Conservation (phyloP, 176 grass and related monocot species). For the Zoysia japonica region DNA sequence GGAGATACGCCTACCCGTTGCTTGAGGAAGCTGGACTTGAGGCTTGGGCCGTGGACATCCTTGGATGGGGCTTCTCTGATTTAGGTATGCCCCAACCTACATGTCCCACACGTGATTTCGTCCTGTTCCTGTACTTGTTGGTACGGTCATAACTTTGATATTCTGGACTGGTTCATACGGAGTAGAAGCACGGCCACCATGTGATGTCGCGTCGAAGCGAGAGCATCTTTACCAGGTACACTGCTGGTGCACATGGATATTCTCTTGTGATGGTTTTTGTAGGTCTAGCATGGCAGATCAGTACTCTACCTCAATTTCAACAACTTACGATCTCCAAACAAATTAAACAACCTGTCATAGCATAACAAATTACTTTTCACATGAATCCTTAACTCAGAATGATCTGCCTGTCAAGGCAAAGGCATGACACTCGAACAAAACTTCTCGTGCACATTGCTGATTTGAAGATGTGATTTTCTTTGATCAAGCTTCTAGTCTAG, state of each 20-base stretch:
- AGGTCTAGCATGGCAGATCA: background rate
- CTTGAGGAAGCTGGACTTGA: constrained; percentile 88
- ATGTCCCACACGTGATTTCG: background rate
- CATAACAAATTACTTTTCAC: background rate
- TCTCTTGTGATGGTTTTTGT: background rate
- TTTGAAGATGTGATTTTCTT: background rate
- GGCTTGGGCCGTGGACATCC: constrained; percentile 91
- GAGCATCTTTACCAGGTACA: constrained; percentile 87
- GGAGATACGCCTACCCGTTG: constrained; percentile 87
- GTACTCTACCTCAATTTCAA: background rate
- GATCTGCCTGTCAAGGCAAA: background rate
- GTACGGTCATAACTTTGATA: constrained; percentile 17
- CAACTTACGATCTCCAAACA: background rate
- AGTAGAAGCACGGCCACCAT: constrained; percentile 64
- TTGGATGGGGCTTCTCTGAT: constrained; percentile 98
- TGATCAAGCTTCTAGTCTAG: background rate
- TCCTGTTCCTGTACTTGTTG: constrained; percentile 21
- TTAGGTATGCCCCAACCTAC: constrained; percentile 50
- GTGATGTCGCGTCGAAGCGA: constrained; percentile 68
- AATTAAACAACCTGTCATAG: background rate
- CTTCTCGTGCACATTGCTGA: background rate
- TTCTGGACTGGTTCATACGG: constrained; percentile 5
- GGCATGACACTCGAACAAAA: background rate
- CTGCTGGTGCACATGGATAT: background rate
- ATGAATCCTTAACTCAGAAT: constrained; percentile 15